Evolutionary conservation across 2,329 filamentous ascomycete genomes (phyloP).

Genomic region (Ceratocystis smalleyi): DNA sequence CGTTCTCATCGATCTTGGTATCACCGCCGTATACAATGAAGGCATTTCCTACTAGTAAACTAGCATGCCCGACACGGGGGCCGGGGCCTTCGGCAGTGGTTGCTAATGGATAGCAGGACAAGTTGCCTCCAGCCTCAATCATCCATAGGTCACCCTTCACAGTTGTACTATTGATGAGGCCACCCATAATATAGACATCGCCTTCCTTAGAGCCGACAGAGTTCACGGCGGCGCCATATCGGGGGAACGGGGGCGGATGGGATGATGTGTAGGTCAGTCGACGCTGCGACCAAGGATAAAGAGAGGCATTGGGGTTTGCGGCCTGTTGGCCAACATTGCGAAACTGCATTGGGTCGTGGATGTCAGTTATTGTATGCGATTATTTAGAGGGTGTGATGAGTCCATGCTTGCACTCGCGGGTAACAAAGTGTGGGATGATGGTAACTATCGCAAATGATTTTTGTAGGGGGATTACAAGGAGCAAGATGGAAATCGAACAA

Average conservation of each 20-base stretch:
- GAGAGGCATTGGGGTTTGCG: slow-evolving; percentile 52
- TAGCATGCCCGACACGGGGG: slow-evolving; percentile 84
- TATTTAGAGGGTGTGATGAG: neutral
- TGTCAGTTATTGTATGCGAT: slow-evolving; percentile 5
- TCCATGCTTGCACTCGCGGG: neutral
- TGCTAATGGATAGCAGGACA: slow-evolving; percentile 80
- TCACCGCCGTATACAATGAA: slow-evolving; percentile 99
- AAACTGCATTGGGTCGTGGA: slow-evolving; percentile 27
- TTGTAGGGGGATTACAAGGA: neutral
- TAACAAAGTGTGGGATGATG: neutral
- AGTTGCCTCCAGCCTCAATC: slow-evolving; percentile 75
- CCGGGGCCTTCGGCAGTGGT: slow-evolving; percentile 90
- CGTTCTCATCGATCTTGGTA: slow-evolving; percentile 87
- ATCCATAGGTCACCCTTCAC: slow-evolving; percentile 97
- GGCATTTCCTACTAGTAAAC: slow-evolving; percentile 88
- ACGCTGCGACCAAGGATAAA: slow-evolving; percentile 93
- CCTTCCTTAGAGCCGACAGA: slow-evolving; percentile 86
- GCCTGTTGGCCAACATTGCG: slow-evolving; percentile 34
- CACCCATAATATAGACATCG: slow-evolving; percentile 94
- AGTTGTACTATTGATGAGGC: slow-evolving; percentile 82
- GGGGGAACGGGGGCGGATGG: slow-evolving; percentile 75
- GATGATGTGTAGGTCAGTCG: slow-evolving; percentile 71
- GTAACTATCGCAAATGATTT: neutral
- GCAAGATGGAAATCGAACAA: neutral
- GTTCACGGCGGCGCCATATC: slow-evolving; percentile 95